These are phyloP conservation scores for Tylopilus intermedius DNA, from an alignment of 768 basidiomycete species.

Conservation along the genomic window DNA sequence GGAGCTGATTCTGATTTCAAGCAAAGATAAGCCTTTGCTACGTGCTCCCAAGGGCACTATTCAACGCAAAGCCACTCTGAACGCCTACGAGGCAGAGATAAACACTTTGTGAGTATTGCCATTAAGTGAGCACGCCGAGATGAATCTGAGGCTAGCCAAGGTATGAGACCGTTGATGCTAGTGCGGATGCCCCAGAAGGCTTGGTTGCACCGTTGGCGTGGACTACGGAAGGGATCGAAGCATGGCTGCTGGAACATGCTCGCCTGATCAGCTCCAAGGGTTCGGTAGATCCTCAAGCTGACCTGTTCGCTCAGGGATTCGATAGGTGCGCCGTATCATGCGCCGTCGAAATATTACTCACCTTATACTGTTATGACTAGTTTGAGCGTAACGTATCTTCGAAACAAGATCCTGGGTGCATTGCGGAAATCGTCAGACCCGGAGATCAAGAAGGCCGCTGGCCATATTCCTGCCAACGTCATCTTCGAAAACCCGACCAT, in stretches of 20 bases:
- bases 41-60: too few relatives aligned
- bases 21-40: too few relatives aligned
- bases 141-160: constrained; percentile 6
- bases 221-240: constrained; percentile 15
- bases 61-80: too few relatives aligned
- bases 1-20: too few relatives aligned
- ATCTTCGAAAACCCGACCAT: constrained; percentile 41
- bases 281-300: constrained; percentile 10
- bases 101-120: constrained; percentile 35
- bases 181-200: constrained; percentile 14
- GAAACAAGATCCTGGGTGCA: constrained; percentile 19
- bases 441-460: constrained; percentile 23
- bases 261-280: constrained; percentile 7
- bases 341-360: background rate
- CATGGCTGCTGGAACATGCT: constrained; percentile 29
- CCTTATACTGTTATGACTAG: constrained; percentile 5
- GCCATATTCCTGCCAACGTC: constrained; percentile 26
- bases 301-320: constrained; percentile 34
- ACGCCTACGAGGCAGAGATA: too few relatives aligned
- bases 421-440: constrained; percentile 30
- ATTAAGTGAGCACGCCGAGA: background rate
- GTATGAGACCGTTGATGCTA: constrained; percentile 32
- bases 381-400: constrained; percentile 29
- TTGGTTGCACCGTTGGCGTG: constrained; percentile 23
- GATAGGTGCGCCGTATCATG: constrained; percentile 29